Evolutionary conservation across 768 basidiomycete genomes (phyloP).

Genomic region (Termitomyces heimii): DNA sequence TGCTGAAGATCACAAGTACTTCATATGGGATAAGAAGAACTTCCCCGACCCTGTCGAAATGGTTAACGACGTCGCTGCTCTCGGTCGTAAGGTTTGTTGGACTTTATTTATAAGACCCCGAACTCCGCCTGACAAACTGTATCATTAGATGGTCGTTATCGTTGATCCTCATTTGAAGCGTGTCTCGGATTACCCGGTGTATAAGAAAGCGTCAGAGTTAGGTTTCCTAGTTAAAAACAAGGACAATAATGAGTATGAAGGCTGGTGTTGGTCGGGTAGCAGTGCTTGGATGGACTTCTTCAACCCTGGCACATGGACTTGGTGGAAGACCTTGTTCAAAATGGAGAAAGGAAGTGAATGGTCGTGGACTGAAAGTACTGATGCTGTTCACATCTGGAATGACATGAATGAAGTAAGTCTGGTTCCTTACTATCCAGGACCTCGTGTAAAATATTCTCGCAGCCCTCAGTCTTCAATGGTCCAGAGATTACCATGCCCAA

Average conservation of each 20-base stretch:
- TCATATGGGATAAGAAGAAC: slow-evolving; percentile 89
- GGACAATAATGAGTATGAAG: slow-evolving; percentile 85
- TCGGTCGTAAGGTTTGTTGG: slow-evolving; percentile 69
- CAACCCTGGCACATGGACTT: slow-evolving; percentile 83
- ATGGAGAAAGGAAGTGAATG: slow-evolving; percentile 48
- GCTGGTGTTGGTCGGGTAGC: slow-evolving; percentile 98
- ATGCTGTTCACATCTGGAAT: slow-evolving; percentile 92
- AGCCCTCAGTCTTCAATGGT: slow-evolving; percentile 98
- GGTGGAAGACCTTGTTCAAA: slow-evolving; percentile 88
- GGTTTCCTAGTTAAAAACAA: slow-evolving; percentile 77
- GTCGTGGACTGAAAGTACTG: slow-evolving; percentile 77
- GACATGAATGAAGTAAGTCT: slow-evolving; percentile 93
- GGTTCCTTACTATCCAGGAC: neutral
- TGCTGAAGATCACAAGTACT: slow-evolving; percentile 90
- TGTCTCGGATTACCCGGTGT: slow-evolving; percentile 70
- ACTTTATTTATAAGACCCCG: neutral
- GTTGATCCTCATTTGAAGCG: slow-evolving; percentile 96
- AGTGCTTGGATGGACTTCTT: slow-evolving; percentile 98
- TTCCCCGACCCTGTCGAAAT: slow-evolving; percentile 96
- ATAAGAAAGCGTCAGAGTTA: slow-evolving; percentile 78
- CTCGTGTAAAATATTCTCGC: slow-evolving; percentile 6
- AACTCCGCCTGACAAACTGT: slow-evolving; percentile 3
- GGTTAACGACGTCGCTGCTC: slow-evolving; percentile 81
- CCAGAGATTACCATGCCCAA: slow-evolving; percentile 83
- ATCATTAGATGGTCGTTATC: slow-evolving; percentile 91